Evolutionary conservation across 1,284 basidiomycete genomes (phyloP), one percentile per base, ranked within the genome.

Genomic region (Apiotrichum sp.): DNA sequence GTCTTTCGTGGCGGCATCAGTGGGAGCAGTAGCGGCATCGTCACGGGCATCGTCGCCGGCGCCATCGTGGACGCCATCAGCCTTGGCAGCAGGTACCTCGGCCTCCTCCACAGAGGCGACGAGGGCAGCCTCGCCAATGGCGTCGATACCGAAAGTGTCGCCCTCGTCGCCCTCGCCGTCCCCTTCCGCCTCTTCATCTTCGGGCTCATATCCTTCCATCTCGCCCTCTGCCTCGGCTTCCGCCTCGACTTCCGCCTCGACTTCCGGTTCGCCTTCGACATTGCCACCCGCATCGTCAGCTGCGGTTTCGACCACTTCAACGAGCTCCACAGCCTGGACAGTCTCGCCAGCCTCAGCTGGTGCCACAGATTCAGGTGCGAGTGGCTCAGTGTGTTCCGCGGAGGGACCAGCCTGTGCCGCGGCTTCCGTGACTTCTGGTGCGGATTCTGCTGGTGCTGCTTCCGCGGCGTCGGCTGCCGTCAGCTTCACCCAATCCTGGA

Each of bases 351-450:
- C 40, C 9, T 50, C 36, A 11, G 13, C 45, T 16, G 40, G 33
- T 22, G 38, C 16, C 8, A 42, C 46, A 66, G 65, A 43, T 73
- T 76, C 53, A 71, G 72, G 33, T 66, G 74, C 61, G 22, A 22
- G 22, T 22, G 22, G 22, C 22, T 22, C 22, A 22, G 22, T 22
- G 22, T 22, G 22, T 22, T 22, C 22, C 22, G 22, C 22, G 22
- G 22, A 22, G 22, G 22, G 22, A 13, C 16, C 9, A 6, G 34
- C 14, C 22, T 44, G 16, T 6, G 22, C n/a, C 42, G n/a, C 42
- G 29, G 42, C n/a, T 22, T 22, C 22, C 22, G 22, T 22, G 22
- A 22, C 22, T 22, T 36, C 47, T n/a, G 7, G n/a, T 34, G 46
- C 46, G 46, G 33, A 13, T 33, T 41, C 54, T 3, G n/a, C 22